These are phyloP conservation scores for Trebouxia gelatinosa DNA, from an alignment of 163 green algal species.

Conservation along the genomic window DNA sequence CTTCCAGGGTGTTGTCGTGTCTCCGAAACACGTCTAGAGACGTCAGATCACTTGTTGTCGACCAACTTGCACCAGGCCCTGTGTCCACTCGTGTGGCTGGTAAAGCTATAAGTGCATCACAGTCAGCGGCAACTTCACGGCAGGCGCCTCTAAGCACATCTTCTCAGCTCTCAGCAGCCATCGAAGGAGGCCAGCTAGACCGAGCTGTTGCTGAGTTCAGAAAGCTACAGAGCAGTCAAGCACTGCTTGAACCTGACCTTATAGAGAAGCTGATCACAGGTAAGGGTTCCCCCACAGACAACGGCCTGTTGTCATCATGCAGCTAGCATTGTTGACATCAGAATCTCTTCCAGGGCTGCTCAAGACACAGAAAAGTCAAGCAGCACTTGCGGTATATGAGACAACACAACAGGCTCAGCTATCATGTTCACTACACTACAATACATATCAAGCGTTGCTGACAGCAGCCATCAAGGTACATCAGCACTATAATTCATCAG, in stretches of 20 bases:
- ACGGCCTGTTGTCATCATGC: not conserved
- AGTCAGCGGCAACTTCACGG: not conserved
- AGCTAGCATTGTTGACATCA: not conserved
- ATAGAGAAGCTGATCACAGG: slow-evolving; percentile 8
- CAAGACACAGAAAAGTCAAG: not conserved
- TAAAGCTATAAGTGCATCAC: too few relatives aligned
- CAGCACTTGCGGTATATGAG: slow-evolving; percentile 2
- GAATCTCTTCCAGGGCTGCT: not conserved
- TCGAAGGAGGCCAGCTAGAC: not conserved
- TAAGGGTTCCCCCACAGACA: too few relatives aligned
- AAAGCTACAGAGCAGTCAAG: not conserved
- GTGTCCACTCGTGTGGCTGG: not conserved
- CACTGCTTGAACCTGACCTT: not conserved
- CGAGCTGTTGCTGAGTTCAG: not conserved
- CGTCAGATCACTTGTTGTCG: not conserved
- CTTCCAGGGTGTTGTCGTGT: not conserved
- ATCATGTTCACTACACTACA: too few relatives aligned
- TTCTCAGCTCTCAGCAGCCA: not conserved
- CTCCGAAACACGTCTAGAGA: slow-evolving; percentile 2
- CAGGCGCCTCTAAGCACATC: not conserved
- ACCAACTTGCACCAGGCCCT: not conserved
- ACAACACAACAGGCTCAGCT: slow-evolving; percentile 14
- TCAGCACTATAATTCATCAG: not conserved
- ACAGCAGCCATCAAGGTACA: slow-evolving; percentile 34
- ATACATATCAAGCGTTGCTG: slow-evolving; percentile 41